phyloP scores from a whole-genome alignment of 495 filamentous ascomycete genomes.

The Pyrenula massariospora region DNA sequence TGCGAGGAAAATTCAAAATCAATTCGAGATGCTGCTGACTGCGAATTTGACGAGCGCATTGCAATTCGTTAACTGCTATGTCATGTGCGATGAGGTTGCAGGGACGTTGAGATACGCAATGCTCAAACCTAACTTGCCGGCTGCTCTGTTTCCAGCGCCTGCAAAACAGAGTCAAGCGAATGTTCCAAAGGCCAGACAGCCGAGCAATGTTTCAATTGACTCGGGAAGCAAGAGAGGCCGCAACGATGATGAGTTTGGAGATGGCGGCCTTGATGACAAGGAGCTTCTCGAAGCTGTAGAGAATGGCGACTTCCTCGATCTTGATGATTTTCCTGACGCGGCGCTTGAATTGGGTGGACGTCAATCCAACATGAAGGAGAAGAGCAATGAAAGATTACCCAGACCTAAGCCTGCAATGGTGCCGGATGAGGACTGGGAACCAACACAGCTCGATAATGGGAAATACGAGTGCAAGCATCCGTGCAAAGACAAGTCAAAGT shows the following conservation, averaged over 20 bases:
- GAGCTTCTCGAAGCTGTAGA: constrained; percentile 34
- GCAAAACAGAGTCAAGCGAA: background rate
- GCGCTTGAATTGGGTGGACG: background rate
- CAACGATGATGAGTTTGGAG: constrained; percentile 38
- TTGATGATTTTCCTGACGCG: constrained; percentile 25
- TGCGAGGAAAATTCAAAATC: constrained; percentile 53
- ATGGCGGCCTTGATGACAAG: constrained; percentile 41
- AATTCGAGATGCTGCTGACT: constrained; percentile 49
- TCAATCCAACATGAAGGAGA: background rate
- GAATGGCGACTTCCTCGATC: constrained; percentile 28
- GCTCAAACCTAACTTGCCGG: constrained; percentile 50
- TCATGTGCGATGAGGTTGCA: constrained; percentile 80
- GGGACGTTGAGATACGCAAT: constrained; percentile 58
- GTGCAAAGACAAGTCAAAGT: constrained; percentile 65
- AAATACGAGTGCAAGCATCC: constrained; percentile 81
- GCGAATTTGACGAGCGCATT: constrained; percentile 40
- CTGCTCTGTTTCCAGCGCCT: constrained; percentile 35
- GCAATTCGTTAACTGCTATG: constrained; percentile 56
- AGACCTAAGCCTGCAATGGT: constrained; percentile 4
- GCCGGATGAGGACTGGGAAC: constrained; percentile 22
- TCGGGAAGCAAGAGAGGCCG: constrained; percentile 1
- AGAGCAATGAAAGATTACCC: constrained; percentile 4
- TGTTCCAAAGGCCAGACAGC: constrained; percentile 2
- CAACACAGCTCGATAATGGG: constrained; percentile 59
- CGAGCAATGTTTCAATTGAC: constrained; percentile 1